Conservation (phyloP, 2,329 filamentous ascomycete species). For the Camptophora hylomeconis region DNA sequence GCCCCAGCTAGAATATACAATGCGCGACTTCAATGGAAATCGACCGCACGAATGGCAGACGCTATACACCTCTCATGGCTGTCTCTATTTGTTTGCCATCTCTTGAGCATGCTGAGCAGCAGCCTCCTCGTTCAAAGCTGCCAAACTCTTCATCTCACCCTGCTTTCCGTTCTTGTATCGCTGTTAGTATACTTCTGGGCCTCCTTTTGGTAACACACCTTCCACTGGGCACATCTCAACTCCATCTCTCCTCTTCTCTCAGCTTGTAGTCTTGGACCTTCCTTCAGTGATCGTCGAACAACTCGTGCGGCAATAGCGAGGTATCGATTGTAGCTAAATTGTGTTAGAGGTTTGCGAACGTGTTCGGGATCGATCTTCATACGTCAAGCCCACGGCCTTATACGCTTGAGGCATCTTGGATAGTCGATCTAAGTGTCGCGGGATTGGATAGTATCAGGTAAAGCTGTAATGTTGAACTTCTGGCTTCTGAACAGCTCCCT, state of each 20-base stretch:
- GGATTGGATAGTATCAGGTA: too few relatives aligned
- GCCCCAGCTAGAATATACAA: too few relatives aligned
- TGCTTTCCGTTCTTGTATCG: constrained; percentile 81
- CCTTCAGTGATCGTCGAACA: constrained; percentile 93
- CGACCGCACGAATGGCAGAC: too few relatives aligned
- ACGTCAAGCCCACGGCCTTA: constrained; percentile 97
- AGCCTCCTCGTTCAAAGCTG: constrained; percentile 38
- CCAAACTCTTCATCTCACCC: constrained; percentile 67
- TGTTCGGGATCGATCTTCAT: constrained; percentile 32
- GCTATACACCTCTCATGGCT: too few relatives aligned
- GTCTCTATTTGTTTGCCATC: too few relatives aligned
- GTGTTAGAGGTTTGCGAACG: constrained; percentile 16
- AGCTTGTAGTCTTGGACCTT: constrained; percentile 73
- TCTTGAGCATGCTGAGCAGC: constrained; percentile 31
- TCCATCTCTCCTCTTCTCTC: constrained; percentile 87
- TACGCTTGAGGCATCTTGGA: constrained; percentile 77
- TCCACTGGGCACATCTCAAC: constrained; percentile 85
- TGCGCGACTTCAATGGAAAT: too few relatives aligned
- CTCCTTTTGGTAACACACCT: constrained; percentile 48
- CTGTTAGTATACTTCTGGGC: constrained; percentile 9
- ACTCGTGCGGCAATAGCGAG: constrained; percentile 86
- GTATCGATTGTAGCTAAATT: constrained; percentile 95
- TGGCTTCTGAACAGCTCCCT: too few relatives aligned
- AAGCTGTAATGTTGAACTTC: too few relatives aligned
- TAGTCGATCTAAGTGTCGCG: too few relatives aligned